Evolutionary conservation across 2,329 filamentous ascomycete species (phyloP).

Genomic region (Aspergillus tanneri): DNA sequence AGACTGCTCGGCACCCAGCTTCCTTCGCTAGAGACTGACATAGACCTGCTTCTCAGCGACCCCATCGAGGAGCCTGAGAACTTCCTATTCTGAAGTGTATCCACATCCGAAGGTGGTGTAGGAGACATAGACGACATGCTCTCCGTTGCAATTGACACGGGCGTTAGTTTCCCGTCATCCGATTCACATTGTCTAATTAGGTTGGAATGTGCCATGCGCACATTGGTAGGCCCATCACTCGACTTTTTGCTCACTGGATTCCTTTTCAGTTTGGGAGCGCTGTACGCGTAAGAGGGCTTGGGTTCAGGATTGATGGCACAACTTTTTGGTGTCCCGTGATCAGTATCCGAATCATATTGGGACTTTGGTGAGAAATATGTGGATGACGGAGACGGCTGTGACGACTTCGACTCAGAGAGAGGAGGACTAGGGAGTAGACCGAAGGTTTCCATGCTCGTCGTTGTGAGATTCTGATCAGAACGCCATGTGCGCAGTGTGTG

Average conservation of each 20-base stretch:
- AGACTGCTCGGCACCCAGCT: slow-evolving; percentile 40
- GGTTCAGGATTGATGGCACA: slow-evolving; percentile 10
- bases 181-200: slow-evolving; percentile 31
- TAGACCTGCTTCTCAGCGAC: slow-evolving; percentile 33
- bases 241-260: slow-evolving; percentile 10
- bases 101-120: slow-evolving; percentile 14
- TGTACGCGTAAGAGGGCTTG: slow-evolving; percentile 18
- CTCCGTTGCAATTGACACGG: slow-evolving; percentile 11
- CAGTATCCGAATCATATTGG: slow-evolving; percentile 21
- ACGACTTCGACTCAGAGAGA: slow-evolving; percentile 34
- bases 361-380: slow-evolving; percentile 28
- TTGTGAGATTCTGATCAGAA: slow-evolving; percentile 37
- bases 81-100: slow-evolving; percentile 12
- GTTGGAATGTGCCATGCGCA: slow-evolving; percentile 35
- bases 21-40: slow-evolving; percentile 37
- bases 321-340: slow-evolving; percentile 7
- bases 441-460: slow-evolving; percentile 32
- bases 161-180: slow-evolving; percentile 13
- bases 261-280: slow-evolving; percentile 15
- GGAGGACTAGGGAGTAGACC: slow-evolving; percentile 40
- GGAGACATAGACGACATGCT: slow-evolving; percentile 13
- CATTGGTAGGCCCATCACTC: slow-evolving; percentile 26
- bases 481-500: slow-evolving; percentile 36
- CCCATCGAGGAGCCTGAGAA: slow-evolving; percentile 22
- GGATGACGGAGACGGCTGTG: slow-evolving; percentile 28